These are phyloP conservation scores for Rosa rugosa DNA, from an alignment of 306 rosid genomes.

Conservation along the genomic window DNA sequence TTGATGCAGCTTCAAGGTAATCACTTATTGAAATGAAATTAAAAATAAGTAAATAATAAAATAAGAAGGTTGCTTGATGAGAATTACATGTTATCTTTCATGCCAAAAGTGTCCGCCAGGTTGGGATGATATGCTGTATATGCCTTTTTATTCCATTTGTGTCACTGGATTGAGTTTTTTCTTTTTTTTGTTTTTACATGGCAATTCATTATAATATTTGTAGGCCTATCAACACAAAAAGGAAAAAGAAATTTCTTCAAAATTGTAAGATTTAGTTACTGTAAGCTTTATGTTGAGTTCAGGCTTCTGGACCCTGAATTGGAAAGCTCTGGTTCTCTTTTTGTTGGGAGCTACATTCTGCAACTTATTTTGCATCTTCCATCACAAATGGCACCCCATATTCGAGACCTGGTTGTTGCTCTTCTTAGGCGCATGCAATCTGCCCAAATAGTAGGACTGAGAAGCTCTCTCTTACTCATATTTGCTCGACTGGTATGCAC, in stretches of 20 bases:
- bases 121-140: background rate
- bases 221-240: background rate
- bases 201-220: background rate
- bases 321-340: constrained; percentile 94
- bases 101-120: background rate
- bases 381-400: constrained; percentile 79
- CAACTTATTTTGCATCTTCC: constrained; percentile 91
- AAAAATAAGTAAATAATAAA: background rate
- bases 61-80: background rate
- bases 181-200: too few relatives aligned
- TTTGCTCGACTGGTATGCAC: constrained; percentile 80
- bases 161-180: background rate
- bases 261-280: constrained; percentile 15
- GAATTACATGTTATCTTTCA: background rate
- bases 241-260: background rate
- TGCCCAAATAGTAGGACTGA: constrained; percentile 64
- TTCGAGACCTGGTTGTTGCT: constrained; percentile 78
- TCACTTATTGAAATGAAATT: background rate
- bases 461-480: constrained; percentile 82
- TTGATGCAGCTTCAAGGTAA: constrained; percentile 89
- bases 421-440: constrained; percentile 89
- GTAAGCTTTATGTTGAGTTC: constrained; percentile 37
- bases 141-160: background rate
- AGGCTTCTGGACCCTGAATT: constrained; percentile 82
- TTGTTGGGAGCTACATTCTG: constrained; percentile 88